Conservation (phyloP, 768 basidiomycete genomes). For the Mycena chlorophos region DNA sequence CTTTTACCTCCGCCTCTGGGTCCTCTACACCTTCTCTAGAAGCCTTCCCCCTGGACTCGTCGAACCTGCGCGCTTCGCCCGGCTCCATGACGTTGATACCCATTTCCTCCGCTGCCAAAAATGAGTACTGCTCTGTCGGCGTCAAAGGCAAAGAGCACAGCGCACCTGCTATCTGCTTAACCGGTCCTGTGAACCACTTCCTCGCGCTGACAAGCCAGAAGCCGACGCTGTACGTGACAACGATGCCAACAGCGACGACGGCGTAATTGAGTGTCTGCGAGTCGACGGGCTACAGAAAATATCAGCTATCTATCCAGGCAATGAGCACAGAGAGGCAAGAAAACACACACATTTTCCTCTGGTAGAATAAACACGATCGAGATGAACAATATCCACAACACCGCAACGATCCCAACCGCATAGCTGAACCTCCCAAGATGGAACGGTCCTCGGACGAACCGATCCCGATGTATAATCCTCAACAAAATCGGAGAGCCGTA, state of each 20-base stretch:
- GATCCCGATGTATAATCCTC: conserved; percentile 57
- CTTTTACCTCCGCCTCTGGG: no score
- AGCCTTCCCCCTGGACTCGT: conserved; percentile 3
- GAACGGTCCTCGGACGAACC: conserved; percentile 70
- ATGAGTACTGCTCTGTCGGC: neutral
- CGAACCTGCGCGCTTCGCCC: conserved; percentile 16
- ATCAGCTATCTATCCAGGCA: neutral
- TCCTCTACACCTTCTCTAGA: neutral
- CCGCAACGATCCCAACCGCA: conserved; percentile 55
- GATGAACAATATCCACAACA: conserved; percentile 73
- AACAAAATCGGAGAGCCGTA: conserved; percentile 75
- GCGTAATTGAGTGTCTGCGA: conserved; percentile 76
- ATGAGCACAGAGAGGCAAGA: neutral
- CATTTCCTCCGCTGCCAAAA: conserved; percentile 44
- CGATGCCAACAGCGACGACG: conserved; percentile 74
- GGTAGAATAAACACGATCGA: conserved; percentile 74
- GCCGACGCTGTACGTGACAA: conserved; percentile 60
- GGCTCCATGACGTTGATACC: conserved; percentile 51
- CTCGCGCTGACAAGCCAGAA: conserved; percentile 73
- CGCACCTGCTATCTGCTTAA: conserved; percentile 63
- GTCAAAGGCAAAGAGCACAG: neutral
- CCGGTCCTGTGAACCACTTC: conserved; percentile 71
- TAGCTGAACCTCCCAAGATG: conserved; percentile 66
- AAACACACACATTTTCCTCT: conserved; percentile 51
- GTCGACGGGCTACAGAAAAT: conserved; percentile 53